Evolutionary conservation across 2,329 filamentous ascomycete genomes (phyloP).

Genomic region (Trichoderma pleuroti): DNA sequence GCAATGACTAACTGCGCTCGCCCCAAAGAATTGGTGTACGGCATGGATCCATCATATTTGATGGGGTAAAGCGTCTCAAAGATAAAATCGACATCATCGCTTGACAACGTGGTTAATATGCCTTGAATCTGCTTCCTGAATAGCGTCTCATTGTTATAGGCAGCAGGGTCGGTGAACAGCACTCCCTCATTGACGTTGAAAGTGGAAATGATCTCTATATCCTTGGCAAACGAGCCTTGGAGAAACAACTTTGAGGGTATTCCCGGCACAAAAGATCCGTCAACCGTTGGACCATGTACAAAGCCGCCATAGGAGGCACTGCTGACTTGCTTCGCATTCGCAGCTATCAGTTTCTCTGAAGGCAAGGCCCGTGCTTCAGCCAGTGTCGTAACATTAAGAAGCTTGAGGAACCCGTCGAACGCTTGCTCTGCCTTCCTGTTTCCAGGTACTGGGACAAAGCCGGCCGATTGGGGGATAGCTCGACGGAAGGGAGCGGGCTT

Average conservation of each 20-base stretch:
- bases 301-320: conserved; percentile 7
- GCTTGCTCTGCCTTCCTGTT: conserved; percentile 9
- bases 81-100: background rate
- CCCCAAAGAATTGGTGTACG: background rate
- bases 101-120: background rate
- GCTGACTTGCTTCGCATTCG: conserved; percentile 15
- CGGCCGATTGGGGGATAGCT: conserved; percentile 19
- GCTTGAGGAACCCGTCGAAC: conserved; percentile 3
- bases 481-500: conserved; percentile 17
- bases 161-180: conserved; percentile 2
- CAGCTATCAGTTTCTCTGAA: background rate
- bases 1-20: conserved; percentile 13
- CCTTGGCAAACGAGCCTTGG: conserved; percentile 13
- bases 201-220: background rate
- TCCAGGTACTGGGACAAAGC: background rate
- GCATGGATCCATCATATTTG: conserved; percentile 4
- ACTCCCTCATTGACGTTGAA: conserved; percentile 7
- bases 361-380: conserved; percentile 11
- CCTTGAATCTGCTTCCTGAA: background rate
- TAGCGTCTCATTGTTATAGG: background rate
- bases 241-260: conserved; percentile 17
- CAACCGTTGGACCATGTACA: conserved; percentile 15
- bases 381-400: conserved; percentile 11
- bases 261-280: conserved; percentile 18
- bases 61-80: conserved; percentile 10